Evolutionary conservation across 2,329 filamentous ascomycete genomes (phyloP), one percentile per base, ranked within the genome.

Genomic region (Fusarium verticillioides): DNA sequence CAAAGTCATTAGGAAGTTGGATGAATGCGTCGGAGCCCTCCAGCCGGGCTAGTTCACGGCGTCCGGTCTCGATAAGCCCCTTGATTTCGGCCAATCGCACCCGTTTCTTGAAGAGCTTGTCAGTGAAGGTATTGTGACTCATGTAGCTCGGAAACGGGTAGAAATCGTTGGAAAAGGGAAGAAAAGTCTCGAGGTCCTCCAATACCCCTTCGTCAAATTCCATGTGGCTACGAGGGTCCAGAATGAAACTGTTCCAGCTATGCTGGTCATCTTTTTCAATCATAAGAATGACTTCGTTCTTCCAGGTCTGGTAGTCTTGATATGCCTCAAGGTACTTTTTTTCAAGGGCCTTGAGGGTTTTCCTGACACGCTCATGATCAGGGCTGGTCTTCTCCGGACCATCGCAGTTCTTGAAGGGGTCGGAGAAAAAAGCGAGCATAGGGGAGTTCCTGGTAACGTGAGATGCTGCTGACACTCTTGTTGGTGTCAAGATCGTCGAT

Each of bases 221-320:
- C 12, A 32, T 42, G 11, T 12, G n/a, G 6, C 21, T 10, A 11
- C n/a, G 30, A 23, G 69, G 70, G n/a, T 72, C 43, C 18, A 74
- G 54, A 9, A 73, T 47, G n/a, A 50, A 64, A 11, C 46, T 23
- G 39, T 75, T 75, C 69, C 69, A 75, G 19, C 42, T 36, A 37
- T 49, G 15, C 23, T 68, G 49, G 1, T 70, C 61, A 11, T 34
- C 5, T 15, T 36, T 21, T 34, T 75, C 72, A 18, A 36, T 5
- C 9, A 13, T 12, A 7, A 36, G 44, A 21, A 75, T 39, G 16
- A 40, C 18, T 5, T 47, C 23, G 32, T 39, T 6, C 43, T 60
- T 66, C 9, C 11, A n/a, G n/a, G 15, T 12, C 37, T 56, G 42
- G 26, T 73, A 75, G 26, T 39, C 13, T 23, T 16, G 30, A 32